A percentile compares a stretch with the other conserved stretches of the same genome.
Conservation (phyloP, 176 grass and related monocot species). For the Canna indica region DNA sequence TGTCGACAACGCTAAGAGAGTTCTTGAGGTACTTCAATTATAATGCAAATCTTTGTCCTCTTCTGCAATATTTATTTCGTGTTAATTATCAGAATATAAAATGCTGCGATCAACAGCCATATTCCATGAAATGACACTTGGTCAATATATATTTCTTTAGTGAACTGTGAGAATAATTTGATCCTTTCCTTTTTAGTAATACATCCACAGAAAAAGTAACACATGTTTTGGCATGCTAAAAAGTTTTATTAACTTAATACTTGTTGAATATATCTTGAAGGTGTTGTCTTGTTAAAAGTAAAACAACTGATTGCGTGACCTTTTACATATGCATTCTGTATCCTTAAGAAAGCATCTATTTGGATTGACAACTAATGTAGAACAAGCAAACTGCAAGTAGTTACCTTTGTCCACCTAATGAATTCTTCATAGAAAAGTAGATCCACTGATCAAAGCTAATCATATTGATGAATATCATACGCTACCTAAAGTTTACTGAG, state of each 20-base stretch:
- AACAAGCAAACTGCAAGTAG: not conserved
- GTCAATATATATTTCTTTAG: not conserved
- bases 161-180: not conserved
- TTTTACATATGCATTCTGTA: too few species aligned
- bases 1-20: conserved; percentile 74
- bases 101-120: not conserved
- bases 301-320: not conserved
- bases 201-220: too few species aligned
- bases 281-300: not conserved
- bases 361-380: not conserved
- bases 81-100: not conserved
- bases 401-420: not conserved
- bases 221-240: too few species aligned
- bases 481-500: too few species aligned
- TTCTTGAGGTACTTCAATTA: conserved; percentile 49
- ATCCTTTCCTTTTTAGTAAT: too few species aligned
- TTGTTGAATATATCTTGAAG: too few species aligned
- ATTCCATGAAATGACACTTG: not conserved
- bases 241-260: too few species aligned
- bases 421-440: too few species aligned
- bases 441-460: too few species aligned
- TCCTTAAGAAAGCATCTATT: not conserved
- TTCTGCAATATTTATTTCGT: not conserved
- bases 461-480: too few species aligned
- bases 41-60: not conserved